Base-by-base conservation (phyloP, 2,329 filamentous ascomycete species). In the Cercospora brassicicola region DNA sequence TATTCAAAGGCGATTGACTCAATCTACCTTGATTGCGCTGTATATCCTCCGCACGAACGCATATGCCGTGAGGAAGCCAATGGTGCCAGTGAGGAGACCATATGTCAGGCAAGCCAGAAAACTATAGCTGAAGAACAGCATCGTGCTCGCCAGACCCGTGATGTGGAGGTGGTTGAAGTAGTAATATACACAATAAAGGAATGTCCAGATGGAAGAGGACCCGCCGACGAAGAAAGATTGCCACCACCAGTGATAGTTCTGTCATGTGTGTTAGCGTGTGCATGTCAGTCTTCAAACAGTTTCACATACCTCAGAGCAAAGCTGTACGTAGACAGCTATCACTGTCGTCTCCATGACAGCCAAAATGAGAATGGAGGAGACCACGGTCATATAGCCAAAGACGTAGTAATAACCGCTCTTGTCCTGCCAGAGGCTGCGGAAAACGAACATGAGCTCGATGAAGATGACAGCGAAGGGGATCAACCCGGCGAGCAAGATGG, bases 171-270 rank as follows among this genome's bases (percentile, higher is more conserved):
- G 92, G 72, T 88, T 88, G 73, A 89, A 85, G 80, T 92, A 96
- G 82, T 94, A 96, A 89, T 91, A 96, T 60, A 90, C 82, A 78
- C 91, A 92, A 81, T 95, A 96, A 42, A 87, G 78, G 77, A 94
- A 95, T 42, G 96, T 87, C 92, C 92, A 96, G 68, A 92, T 79
- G 6, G 90, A 87, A 73, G 89, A 92, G 73, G 89, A 88, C 59
- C 90, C 90, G 55, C 93, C 93, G 8, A 93, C 87, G 59, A 92
- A 81, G 82, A 96, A 95, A 62, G 90, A 92, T 78, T 92, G 91
- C 92, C 92, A 96, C 91, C 91, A 95, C 93, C 93, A 96, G 78
- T 92, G 87, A 80, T 95, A 90, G 79, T 96, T 93, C 85, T 88
- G 73, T 15, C 53, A 23, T 7, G 55, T 1, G 56, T 42, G 45